Percentiles rank a stretch among this genome's conserved stretches.
Evolutionary conservation across 1,139 yeast species (phyloP).

Genomic region (Hansenula sp.): DNA sequence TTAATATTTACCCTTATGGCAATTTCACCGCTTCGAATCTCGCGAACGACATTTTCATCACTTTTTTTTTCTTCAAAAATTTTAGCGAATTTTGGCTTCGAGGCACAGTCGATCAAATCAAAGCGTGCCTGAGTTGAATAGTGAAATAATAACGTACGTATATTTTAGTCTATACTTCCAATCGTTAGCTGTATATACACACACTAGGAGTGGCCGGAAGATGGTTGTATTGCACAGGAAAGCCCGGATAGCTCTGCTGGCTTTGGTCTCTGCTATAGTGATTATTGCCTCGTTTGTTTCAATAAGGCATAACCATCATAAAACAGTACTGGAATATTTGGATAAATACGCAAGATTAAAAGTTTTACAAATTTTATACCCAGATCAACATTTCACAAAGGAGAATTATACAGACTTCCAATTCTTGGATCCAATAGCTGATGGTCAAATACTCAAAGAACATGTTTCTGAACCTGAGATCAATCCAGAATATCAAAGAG

Average conservation of each 20-base stretch:
- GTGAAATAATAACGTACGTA: no score
- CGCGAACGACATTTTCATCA: no score
- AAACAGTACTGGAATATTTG: constrained; percentile 13
- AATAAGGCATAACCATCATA: constrained; percentile 17
- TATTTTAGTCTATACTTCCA: no score
- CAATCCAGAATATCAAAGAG: constrained; percentile 16
- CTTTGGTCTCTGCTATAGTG: constrained; percentile 4
- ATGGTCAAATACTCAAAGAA: constrained; percentile 1
- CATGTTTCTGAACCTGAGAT: constrained; percentile 4
- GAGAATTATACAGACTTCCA: constrained; percentile 14
- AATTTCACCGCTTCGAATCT: no score
- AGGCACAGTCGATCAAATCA: no score
- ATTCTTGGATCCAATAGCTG: constrained; percentile 13
- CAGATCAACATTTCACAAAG: constrained; percentile 16
- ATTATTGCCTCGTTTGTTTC: neutral
- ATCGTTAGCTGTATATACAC: no score
- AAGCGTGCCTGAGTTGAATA: no score
- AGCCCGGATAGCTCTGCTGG: neutral
- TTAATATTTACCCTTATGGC: no score
- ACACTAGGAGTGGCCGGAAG: no score
- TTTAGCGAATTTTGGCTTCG: no score
- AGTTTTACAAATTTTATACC: constrained; percentile 18
- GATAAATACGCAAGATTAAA: constrained; percentile 16
- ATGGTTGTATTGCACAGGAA: neutral
- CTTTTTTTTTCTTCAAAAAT: no score